phyloP scores from a whole-genome alignment of 1,284 basidiomycete species.

The Dichomitus squalens region DNA sequence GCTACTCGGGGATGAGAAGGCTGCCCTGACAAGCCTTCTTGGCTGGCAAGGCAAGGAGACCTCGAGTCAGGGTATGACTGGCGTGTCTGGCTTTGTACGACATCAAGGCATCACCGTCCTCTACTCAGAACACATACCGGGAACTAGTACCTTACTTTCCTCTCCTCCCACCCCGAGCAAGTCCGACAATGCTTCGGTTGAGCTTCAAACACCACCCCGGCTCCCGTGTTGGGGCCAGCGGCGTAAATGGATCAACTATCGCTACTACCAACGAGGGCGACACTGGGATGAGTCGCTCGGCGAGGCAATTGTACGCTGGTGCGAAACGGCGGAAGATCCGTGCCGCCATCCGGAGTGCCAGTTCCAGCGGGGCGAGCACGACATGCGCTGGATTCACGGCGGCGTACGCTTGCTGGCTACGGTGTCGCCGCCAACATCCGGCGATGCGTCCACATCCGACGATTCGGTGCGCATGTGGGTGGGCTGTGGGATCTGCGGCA shows the following conservation, averaged over 20 bases:
- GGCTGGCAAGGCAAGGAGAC: conserved; percentile 58
- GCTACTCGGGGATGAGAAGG: conserved; percentile 57
- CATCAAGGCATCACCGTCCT: conserved; percentile 62
- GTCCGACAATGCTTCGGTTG: conserved; percentile 22
- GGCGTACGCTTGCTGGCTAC: conserved; percentile 45
- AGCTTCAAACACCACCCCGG: conserved; percentile 14
- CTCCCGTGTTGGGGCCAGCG: conserved; percentile 37
- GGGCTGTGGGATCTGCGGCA: conserved; percentile 55
- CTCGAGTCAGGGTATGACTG: conserved; percentile 50
- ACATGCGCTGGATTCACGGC: conserved; percentile 52
- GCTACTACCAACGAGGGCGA: conserved; percentile 43
- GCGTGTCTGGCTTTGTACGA: conserved; percentile 54
- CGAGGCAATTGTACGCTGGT: conserved; percentile 40
- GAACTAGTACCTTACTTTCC: conserved; percentile 15
- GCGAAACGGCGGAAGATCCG: conserved; percentile 34
- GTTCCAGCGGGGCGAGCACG: conserved; percentile 45
- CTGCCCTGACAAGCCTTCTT: conserved; percentile 50
- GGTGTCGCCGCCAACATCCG: conserved; percentile 19
- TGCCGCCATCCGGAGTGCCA: conserved; percentile 48
- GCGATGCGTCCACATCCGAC: conserved; percentile 6
- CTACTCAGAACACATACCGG: conserved; percentile 49
- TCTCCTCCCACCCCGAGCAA: conserved; percentile 18
- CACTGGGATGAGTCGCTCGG: conserved; percentile 46
- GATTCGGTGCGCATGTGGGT: conserved; percentile 53
- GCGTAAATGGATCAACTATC: conserved; percentile 50